Percentiles rank a stretch among this genome's conserved stretches.
Evolutionary conservation across 2,329 filamentous ascomycete genomes (phyloP).

Genomic region (Gremmenia infestans): DNA sequence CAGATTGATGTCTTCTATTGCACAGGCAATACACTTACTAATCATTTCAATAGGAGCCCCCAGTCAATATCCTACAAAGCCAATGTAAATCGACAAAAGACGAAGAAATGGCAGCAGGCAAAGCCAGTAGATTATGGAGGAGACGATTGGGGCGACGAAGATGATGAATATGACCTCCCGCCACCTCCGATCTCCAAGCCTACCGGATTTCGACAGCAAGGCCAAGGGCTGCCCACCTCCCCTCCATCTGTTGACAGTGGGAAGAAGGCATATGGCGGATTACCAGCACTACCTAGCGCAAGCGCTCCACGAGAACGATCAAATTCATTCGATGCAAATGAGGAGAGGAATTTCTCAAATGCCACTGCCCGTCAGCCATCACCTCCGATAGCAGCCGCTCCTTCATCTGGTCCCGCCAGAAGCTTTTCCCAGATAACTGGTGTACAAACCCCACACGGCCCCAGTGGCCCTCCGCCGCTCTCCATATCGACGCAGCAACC

Average conservation of each 20-base stretch:
- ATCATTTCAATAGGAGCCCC: constrained; percentile 18
- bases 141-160: constrained; percentile 82
- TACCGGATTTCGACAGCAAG: constrained; percentile 40
- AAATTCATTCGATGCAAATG: constrained; percentile 51
- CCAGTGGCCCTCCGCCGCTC: constrained; percentile 23
- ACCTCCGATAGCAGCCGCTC: constrained; percentile 6
- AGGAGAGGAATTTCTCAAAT: constrained; percentile 46
- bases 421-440: constrained; percentile 29
- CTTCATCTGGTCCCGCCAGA: constrained; percentile 20
- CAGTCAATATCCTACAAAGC: constrained; percentile 57
- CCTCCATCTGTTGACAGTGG: constrained; percentile 9
- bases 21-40: constrained; percentile 2
- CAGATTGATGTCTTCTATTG: neutral
- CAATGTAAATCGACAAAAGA: constrained; percentile 85
- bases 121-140: constrained; percentile 84
- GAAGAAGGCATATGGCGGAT: constrained; percentile 29
- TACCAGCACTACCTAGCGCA: constrained; percentile 24
- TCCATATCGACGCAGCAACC: constrained; percentile 23
- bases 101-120: constrained; percentile 91
- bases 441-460: constrained; percentile 14
- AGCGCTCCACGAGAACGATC: constrained; percentile 20
- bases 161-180: constrained; percentile 45
- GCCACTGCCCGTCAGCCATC: constrained; percentile 17
- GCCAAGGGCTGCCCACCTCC: constrained; percentile 27
- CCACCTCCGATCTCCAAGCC: constrained; percentile 36